Evolutionary conservation across 208 protist species (phyloP), one percentile per base, ranked within the genome.

Genomic region (Leishmania tarentolae): DNA sequence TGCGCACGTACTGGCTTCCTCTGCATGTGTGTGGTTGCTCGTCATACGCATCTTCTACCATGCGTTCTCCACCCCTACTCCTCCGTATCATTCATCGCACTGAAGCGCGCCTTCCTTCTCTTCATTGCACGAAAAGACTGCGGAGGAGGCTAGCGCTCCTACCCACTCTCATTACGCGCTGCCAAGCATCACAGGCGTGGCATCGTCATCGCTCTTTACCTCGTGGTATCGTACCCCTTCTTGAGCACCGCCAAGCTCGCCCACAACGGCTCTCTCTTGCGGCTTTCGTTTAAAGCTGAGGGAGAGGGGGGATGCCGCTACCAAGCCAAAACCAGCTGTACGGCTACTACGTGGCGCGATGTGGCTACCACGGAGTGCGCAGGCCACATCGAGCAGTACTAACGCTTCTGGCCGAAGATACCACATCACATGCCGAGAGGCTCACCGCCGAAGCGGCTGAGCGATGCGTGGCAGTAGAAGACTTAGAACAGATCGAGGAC

Each of bases 271-370:
- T 73, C 37, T 71, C 24, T 46, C 69, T 35, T 44, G 42, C 2
- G 4, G 19, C 0, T 35, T 50, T 35, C 44, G 47, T 73, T 73
- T 24, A 1, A 35, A 31, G 46, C 6, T 19, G 31, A 13, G 19
- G 31, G 31, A 0, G 63, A 31, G 3, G 9, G 19, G 9, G 56
- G 40, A 84, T 81, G 72, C 65, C 40, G 21, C 77, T 91, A 61
- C 82, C 87, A 6, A 81, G 83, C 35, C 92, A 96, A 76, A 93
- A 93, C 75, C 88, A 96, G 46, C 87, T 96, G 52, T 93, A 91
- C 77, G 86, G 89, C 50, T 88, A 92, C 69, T 96, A 94, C 76
- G 74, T 92, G 65, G 81, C 83, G 15, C 83, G 87, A 28, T 96
- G 92, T 69, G 91, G 91, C 8, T 83, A 88, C 57, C 83, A 91